Conservation (phyloP, 129 eudicot genomes). For the Flaveria robusta region DNA sequence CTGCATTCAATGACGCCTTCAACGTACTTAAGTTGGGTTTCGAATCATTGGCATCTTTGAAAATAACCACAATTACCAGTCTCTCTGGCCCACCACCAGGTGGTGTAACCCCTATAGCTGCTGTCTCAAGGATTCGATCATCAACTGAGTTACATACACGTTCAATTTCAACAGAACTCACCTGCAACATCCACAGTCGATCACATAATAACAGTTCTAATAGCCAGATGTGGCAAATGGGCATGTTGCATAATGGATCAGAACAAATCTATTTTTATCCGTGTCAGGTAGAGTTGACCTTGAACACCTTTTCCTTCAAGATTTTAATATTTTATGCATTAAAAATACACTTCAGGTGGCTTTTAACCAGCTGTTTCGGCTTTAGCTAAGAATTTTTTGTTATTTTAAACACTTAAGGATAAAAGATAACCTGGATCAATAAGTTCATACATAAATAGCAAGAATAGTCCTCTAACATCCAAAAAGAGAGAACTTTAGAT, state of each 20-base stretch:
- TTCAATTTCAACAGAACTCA: slow-evolving; percentile 94
- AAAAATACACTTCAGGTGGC: not conserved
- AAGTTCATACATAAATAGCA: not conserved
- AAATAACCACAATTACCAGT: slow-evolving; percentile 73
- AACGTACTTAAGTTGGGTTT: slow-evolving; percentile 43
- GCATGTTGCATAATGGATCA: not conserved
- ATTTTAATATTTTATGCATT: not conserved
- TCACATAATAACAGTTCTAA: not conserved
- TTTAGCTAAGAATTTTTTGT: not conserved
- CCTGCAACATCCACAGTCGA: slow-evolving; percentile 41
- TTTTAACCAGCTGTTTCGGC: not conserved
- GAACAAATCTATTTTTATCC: not conserved
- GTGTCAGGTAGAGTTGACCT: not conserved
- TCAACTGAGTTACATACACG: slow-evolving; percentile 66
- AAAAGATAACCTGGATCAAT: not conserved
- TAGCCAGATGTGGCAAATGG: not conserved
- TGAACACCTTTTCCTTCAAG: not conserved
- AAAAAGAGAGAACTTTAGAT: not conserved
- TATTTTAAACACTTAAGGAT: not conserved
- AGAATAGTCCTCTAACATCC: not conserved
- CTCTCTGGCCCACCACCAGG: slow-evolving; percentile 89
- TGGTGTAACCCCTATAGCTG: slow-evolving; percentile 88
- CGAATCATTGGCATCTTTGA: slow-evolving; percentile 45
- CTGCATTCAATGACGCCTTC: slow-evolving; percentile 55
- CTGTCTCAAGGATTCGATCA: slow-evolving; percentile 67